These are phyloP conservation scores for Magnaporthiopsis rhizophila DNA, from an alignment of 2,329 filamentous ascomycete species.

Conservation along the genomic window DNA sequence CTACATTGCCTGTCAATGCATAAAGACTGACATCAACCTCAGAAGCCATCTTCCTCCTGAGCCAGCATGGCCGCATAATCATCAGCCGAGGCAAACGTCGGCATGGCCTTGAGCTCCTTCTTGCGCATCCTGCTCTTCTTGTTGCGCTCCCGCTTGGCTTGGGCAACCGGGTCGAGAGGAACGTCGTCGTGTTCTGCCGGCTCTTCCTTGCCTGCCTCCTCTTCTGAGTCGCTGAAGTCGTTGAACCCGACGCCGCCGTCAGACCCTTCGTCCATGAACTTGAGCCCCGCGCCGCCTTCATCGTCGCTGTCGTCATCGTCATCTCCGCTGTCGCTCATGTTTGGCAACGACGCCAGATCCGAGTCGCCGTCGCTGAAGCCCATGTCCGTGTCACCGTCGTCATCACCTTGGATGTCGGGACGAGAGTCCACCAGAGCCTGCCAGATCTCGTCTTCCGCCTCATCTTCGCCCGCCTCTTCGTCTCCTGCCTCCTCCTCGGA, in stretches of 20 bases:
- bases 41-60: constrained; percentile 52
- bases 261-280: constrained; percentile 10
- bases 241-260: constrained; percentile 27
- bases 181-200: constrained; percentile 28
- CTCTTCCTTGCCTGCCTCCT: constrained; percentile 29
- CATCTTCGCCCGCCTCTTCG: constrained; percentile 56
- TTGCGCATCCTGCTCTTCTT: constrained; percentile 53
- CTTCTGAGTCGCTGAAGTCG: constrained; percentile 32
- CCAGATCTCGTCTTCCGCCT: constrained; percentile 28
- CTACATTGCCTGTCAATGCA: not conserved
- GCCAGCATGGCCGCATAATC: constrained; percentile 85
- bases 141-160: constrained; percentile 25
- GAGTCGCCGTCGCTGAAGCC: constrained; percentile 39
- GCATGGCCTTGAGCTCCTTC: constrained; percentile 81
- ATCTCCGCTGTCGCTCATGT: constrained; percentile 28
- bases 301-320: constrained; percentile 33
- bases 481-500: constrained; percentile 67
- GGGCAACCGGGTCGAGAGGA: constrained; percentile 32
- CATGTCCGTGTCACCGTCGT: constrained; percentile 39
- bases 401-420: constrained; percentile 35
- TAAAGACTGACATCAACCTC: not conserved
- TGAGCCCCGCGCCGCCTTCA: not conserved
- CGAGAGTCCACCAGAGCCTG: constrained; percentile 25
- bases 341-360: constrained; percentile 23
- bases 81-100: constrained; percentile 86